A percentile compares a stretch with the other conserved stretches of the same genome.
Evolutionary conservation across 441 rosid genomes (phyloP).

Genomic region (Cnidoscolus chayamansa): DNA sequence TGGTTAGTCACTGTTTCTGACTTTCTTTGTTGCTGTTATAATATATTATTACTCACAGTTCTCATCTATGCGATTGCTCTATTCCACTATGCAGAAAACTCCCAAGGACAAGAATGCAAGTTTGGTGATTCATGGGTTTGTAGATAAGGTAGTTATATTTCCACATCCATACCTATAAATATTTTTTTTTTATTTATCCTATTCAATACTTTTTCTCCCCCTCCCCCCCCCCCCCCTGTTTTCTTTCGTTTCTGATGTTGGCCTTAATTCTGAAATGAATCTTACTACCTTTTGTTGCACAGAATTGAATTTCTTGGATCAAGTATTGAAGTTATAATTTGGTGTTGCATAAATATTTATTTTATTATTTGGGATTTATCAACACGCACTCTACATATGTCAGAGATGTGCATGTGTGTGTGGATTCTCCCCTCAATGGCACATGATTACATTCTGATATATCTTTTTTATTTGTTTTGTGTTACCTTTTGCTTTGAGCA

Average conservation of each 20-base stretch:
- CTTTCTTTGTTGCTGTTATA: not conserved
- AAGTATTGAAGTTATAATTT: not conserved
- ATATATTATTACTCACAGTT: not conserved
- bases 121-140: slow-evolving; percentile 85
- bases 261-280: not conserved
- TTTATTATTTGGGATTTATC: slow-evolving; percentile 13
- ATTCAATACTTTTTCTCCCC: not conserved
- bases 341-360: not conserved
- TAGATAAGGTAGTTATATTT: slow-evolving; percentile 63
- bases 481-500: slow-evolving; percentile 26
- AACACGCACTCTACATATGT: not conserved
- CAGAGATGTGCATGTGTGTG: not conserved
- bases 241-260: not conserved
- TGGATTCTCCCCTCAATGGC: too few relatives aligned
- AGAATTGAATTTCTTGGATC: not conserved
- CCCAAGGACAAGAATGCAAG: slow-evolving; percentile 95
- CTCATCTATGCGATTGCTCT: not conserved
- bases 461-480: not conserved
- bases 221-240: not conserved
- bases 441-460: slow-evolving; percentile 2
- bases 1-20: not conserved
- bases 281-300: not conserved
- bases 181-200: slow-evolving; percentile 4
- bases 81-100: slow-evolving; percentile 57
- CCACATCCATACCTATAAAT: not conserved